A percentile compares a stretch with the other conserved stretches of the same genome.
Conservation (phyloP, 2,329 filamentous ascomycete species). For the Thelonectria olida region DNA sequence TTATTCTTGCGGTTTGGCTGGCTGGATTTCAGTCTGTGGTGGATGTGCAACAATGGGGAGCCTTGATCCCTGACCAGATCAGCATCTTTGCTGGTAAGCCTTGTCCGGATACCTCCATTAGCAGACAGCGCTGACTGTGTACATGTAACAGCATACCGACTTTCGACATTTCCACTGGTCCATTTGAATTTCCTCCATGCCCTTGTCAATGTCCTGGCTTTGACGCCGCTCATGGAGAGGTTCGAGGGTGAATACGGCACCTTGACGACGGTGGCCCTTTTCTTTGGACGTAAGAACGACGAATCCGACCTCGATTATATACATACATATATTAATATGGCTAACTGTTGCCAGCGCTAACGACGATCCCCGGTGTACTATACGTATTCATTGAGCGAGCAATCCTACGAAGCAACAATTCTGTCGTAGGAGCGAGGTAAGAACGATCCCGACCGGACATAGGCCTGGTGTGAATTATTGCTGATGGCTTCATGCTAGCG, state of each 20-base stretch:
- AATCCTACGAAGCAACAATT: slow-evolving; percentile 75
- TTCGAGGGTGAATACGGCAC: slow-evolving; percentile 96
- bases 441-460: slow-evolving; percentile 28
- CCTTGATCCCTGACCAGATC: slow-evolving; percentile 81
- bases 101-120: not conserved
- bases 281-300: slow-evolving; percentile 83
- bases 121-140: not conserved
- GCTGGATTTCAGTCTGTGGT: slow-evolving; percentile 74
- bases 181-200: slow-evolving; percentile 85
- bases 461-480: not conserved
- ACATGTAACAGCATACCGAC: slow-evolving; percentile 77
- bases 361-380: slow-evolving; percentile 81
- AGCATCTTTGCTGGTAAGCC: slow-evolving; percentile 71
- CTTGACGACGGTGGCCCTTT: slow-evolving; percentile 84
- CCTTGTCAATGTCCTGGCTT: slow-evolving; percentile 79
- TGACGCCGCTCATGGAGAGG: slow-evolving; percentile 89
- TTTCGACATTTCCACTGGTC: slow-evolving; percentile 91
- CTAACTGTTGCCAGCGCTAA: slow-evolving; percentile 66
- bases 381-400: slow-evolving; percentile 84
- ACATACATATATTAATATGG: no score
- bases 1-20: slow-evolving; percentile 72
- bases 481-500: slow-evolving; percentile 58
- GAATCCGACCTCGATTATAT: not conserved
- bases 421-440: slow-evolving; percentile 85
- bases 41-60: slow-evolving; percentile 80